A percentile compares a stretch with the other conserved stretches of the same genome.
Conservation (phyloP, 2,329 filamentous ascomycete genomes). For the Cladophialophora exuberans region DNA sequence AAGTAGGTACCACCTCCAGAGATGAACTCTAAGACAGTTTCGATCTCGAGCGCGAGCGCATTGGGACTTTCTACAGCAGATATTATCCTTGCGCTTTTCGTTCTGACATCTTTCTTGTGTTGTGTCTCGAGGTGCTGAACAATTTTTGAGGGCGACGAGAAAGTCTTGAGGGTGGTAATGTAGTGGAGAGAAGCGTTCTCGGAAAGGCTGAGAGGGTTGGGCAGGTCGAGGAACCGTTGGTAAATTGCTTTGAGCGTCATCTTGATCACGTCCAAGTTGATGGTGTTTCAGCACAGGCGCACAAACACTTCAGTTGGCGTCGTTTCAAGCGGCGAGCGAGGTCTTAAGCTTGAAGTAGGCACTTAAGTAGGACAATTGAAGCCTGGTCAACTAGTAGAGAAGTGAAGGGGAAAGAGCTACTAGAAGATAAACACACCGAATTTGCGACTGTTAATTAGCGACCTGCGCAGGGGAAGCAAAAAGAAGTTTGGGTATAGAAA, state of each 20-base stretch:
- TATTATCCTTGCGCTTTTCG: conserved; percentile 78
- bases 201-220: conserved; percentile 65
- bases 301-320: too few relatives aligned
- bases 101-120: conserved; percentile 71
- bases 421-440: background rate
- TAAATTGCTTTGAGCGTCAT: conserved; percentile 59
- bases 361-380: too few relatives aligned
- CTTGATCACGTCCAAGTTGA: conserved; percentile 13
- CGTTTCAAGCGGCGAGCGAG: background rate
- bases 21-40: conserved; percentile 81
- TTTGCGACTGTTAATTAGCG: too few relatives aligned
- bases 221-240: conserved; percentile 71
- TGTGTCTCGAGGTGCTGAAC: conserved; percentile 77
- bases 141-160: conserved; percentile 73
- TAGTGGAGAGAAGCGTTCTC: conserved; percentile 77
- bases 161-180: conserved; percentile 80
- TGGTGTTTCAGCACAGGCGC: too few relatives aligned
- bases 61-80: conserved; percentile 71
- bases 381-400: too few relatives aligned
- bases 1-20: conserved; percentile 83
- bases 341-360: too few relatives aligned
- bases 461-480: too few relatives aligned
- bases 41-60: conserved; percentile 74
- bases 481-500: background rate
- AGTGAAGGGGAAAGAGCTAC: conserved; percentile 13